A percentile compares a stretch with the other conserved stretches of the same genome.
These are phyloP conservation scores for Penicillium chermesinum DNA, from an alignment of 495 filamentous ascomycete species.

Conservation along the genomic window DNA sequence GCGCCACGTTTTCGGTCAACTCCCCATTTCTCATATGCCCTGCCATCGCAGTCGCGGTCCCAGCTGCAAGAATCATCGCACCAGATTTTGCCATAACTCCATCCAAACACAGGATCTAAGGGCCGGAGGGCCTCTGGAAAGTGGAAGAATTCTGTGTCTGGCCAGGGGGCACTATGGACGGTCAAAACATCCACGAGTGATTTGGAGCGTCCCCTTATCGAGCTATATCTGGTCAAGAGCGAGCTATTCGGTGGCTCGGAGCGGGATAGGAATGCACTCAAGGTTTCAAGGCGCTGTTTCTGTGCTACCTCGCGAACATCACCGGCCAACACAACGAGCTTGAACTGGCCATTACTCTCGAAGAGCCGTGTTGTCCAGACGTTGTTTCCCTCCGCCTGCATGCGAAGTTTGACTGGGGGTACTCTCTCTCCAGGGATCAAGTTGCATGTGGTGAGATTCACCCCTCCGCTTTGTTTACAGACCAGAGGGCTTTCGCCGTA, in stretches of 20 bases:
- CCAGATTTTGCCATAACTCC: slow-evolving; percentile 61
- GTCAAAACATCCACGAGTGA: slow-evolving; percentile 51
- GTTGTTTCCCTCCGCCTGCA: slow-evolving; percentile 48
- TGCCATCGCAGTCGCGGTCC: slow-evolving; percentile 48
- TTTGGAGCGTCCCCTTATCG: slow-evolving; percentile 29
- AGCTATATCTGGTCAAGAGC: slow-evolving; percentile 34
- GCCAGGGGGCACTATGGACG: slow-evolving; percentile 50
- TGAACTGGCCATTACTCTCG: slow-evolving; percentile 51
- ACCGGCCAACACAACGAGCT: slow-evolving; percentile 59
- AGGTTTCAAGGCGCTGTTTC: slow-evolving; percentile 37
- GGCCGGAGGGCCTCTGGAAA: slow-evolving; percentile 54
- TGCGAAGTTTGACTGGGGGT: slow-evolving; percentile 48
- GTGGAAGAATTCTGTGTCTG: slow-evolving; percentile 48
- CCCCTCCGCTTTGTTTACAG: slow-evolving; percentile 15
- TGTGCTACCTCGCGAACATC: slow-evolving; percentile 44
- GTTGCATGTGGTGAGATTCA: slow-evolving; percentile 21
- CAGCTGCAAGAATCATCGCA: slow-evolving; percentile 57
- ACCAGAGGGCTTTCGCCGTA: slow-evolving; percentile 32
- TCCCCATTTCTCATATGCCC: slow-evolving; percentile 58
- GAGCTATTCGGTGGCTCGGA: neutral
- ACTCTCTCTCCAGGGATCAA: slow-evolving; percentile 48
- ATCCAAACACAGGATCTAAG: slow-evolving; percentile 47
- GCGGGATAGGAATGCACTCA: slow-evolving; percentile 39
- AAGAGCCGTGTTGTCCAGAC: slow-evolving; percentile 43
- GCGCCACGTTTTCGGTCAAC: slow-evolving; percentile 55